Evolutionary conservation across 768 basidiomycete genomes (phyloP).

Genomic region (Rubroboletus satanas): DNA sequence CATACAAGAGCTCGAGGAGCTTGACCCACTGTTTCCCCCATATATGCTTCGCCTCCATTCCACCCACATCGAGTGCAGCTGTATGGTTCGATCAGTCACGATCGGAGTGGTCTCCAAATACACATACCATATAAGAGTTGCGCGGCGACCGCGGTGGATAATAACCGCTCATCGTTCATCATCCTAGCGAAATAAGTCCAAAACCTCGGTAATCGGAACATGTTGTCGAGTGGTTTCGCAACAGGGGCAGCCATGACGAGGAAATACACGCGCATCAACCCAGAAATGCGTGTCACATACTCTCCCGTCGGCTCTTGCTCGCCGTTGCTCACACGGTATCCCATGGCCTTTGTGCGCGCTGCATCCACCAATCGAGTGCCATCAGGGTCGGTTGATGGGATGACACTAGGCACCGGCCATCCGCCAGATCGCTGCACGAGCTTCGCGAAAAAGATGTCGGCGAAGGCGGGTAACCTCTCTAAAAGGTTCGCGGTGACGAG

Average conservation of each 20-base stretch:
- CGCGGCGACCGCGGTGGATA: constrained; percentile 58
- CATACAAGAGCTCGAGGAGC: constrained; percentile 60
- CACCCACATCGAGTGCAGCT: constrained; percentile 74
- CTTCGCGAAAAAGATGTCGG: constrained; percentile 76
- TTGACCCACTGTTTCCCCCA: constrained; percentile 84
- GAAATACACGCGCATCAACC: constrained; percentile 86
- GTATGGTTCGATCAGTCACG: constrained; percentile 12
- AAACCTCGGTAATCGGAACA: constrained; percentile 59
- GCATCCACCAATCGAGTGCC: constrained; percentile 42
- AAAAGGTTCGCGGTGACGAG: constrained; percentile 67
- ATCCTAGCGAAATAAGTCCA: constrained; percentile 76
- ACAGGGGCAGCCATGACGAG: constrained; percentile 49
- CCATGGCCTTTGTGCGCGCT: constrained; percentile 49
- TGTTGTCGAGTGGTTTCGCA: constrained; percentile 37
- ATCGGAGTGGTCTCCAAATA: background rate
- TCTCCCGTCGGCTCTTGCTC: constrained; percentile 57
- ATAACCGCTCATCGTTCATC: constrained; percentile 45
- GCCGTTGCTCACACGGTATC: constrained; percentile 44
- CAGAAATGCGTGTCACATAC: constrained; percentile 64
- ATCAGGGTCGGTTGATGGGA: constrained; percentile 52
- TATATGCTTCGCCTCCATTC: constrained; percentile 51
- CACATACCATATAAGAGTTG: constrained; percentile 61
- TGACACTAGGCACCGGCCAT: constrained; percentile 72
- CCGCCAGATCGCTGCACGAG: constrained; percentile 85
- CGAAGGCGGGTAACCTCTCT: constrained; percentile 52